phyloP scores from a whole-genome alignment of 345 rosid genomes.

The Turnera subulata region DNA sequence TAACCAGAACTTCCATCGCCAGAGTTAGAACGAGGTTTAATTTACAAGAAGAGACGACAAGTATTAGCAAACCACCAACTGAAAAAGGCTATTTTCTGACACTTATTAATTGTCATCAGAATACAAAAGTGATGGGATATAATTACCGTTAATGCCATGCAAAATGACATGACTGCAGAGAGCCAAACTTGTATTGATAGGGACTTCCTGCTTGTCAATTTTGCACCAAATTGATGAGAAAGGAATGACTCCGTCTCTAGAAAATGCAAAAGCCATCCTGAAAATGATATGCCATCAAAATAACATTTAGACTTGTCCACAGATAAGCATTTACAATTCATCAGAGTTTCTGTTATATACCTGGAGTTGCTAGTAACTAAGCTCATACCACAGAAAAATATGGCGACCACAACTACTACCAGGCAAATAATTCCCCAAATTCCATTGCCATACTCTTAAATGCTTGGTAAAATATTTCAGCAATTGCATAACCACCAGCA shows the following conservation, averaged over 20 bases:
- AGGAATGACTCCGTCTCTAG: conserved; percentile 98
- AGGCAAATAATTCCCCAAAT: conserved; percentile 82
- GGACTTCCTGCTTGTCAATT: conserved; percentile 83
- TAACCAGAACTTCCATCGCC: no score
- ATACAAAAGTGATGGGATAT: background rate
- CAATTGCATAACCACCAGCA: conserved; percentile 91
- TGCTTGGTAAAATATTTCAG: conserved; percentile 75
- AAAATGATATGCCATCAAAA: no score
- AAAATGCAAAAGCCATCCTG: conserved; percentile 98
- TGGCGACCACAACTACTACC: conserved; percentile 81
- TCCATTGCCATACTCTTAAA: conserved; percentile 81
- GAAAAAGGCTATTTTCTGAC: conserved; percentile 94
- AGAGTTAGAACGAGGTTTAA: no score
- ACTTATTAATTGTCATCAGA: no score
- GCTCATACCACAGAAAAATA: conserved; percentile 98
- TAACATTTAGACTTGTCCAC: conserved; percentile 1
- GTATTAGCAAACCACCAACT: conserved; percentile 60
- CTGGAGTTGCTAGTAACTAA: conserved; percentile 95
- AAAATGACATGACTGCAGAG: conserved; percentile 63
- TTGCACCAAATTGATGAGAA: conserved; percentile 74
- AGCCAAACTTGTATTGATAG: conserved; percentile 89
- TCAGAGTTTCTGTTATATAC: conserved; percentile 23
- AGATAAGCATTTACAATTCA: background rate
- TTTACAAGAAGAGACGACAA: conserved; percentile 52
- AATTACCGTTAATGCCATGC: conserved; percentile 92